Evolutionary conservation across 2,329 filamentous ascomycete species (phyloP), one percentile per base, ranked within the genome.

Genomic region (Emericellopsis atlantica): DNA sequence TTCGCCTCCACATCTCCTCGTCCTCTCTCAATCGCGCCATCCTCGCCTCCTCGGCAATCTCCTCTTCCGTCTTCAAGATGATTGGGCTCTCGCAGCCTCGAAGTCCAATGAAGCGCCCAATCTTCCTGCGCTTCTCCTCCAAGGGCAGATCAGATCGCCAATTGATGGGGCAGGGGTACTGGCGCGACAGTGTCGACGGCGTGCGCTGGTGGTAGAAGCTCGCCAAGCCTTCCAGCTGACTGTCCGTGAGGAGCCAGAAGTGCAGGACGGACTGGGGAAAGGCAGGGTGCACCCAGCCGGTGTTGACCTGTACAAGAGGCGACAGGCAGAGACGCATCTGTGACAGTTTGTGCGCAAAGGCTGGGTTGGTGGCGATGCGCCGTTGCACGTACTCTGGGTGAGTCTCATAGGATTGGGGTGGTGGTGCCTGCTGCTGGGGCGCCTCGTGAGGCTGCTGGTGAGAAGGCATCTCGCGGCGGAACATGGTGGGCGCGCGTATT

Each of bases 61-160:
- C 65, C 31, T 72, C 66, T 49, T 73, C 66, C 8, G 59, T 60
- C 54, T 59, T 62, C 45, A 61, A 47, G 44, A 39, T 31, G n/a
- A 40, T 40, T 5, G 65, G 64, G 15, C 54, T 56, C 32, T 68
- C 61, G 46, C 66, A 69, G 2, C 79, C 81, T 39, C 75, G 62
- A 43, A 88, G 62, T 11, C 83, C 83, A 54, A 87, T 85, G 49
- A 88, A 88, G 49, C 74, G 67, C 36, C 82, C 83, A 54, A 87
- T 75, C 60, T 79, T 78, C 46, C 81, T 66, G 46, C 82, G 69
- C 67, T 88, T 88, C 54, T 88, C 71, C 56, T 79, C 74, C 22
- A 79, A 56, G 3, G 65, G 59, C 44, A 77, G 56, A 44, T 67
- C 60, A 5, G 58, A 57, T 2, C 59, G 55, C 82, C 81, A 87